Percentiles rank a stretch among this genome's conserved stretches.
Conservation (phyloP, 1,284 basidiomycete species). For the Moesziomyces aphidis region DNA sequence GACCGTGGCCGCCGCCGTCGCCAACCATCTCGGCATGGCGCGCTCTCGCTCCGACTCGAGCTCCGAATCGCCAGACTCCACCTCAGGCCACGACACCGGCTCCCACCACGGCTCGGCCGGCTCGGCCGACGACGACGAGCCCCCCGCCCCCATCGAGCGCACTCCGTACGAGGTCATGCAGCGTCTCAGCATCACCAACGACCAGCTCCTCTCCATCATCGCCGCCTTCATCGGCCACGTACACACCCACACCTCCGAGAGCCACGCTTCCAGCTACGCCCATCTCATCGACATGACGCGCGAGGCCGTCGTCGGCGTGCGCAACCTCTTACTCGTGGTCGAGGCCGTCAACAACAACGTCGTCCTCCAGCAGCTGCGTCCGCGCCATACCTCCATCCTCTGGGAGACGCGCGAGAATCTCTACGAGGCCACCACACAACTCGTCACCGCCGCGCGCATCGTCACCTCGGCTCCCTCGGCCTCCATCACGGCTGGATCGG, state of each 20-base stretch:
- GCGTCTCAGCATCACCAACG: constrained; percentile 73
- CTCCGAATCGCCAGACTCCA: constrained; percentile 50
- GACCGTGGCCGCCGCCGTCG: constrained; percentile 23
- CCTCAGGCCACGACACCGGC: constrained; percentile 69
- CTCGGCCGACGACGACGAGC: constrained; percentile 74
- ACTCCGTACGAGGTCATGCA: constrained; percentile 73
- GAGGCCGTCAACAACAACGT: constrained; percentile 73
- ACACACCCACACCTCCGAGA: constrained; percentile 87
- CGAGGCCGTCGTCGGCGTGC: constrained; percentile 91
- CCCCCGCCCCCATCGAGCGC: constrained; percentile 75
- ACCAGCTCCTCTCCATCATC: constrained; percentile 83
- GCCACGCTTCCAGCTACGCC: constrained; percentile 86
- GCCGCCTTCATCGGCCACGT: constrained; percentile 97
- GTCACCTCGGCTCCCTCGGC: constrained; percentile 70
- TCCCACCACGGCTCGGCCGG: constrained; percentile 72
- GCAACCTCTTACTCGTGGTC: constrained; percentile 89
- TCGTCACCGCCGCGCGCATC: constrained; percentile 84
- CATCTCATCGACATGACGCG: constrained; percentile 92
- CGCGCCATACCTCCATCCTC: constrained; percentile 54
- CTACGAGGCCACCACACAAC: constrained; percentile 84
- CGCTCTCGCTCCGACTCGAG: constrained; percentile 43
- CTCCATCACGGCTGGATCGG: constrained; percentile 69
- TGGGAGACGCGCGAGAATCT: constrained; percentile 80
- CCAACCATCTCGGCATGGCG: constrained; percentile 27
- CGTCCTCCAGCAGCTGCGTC: constrained; percentile 39